Base-by-base conservation (phyloP, 1,284 basidiomycete species). In the Phaffia rhodozyma region DNA sequence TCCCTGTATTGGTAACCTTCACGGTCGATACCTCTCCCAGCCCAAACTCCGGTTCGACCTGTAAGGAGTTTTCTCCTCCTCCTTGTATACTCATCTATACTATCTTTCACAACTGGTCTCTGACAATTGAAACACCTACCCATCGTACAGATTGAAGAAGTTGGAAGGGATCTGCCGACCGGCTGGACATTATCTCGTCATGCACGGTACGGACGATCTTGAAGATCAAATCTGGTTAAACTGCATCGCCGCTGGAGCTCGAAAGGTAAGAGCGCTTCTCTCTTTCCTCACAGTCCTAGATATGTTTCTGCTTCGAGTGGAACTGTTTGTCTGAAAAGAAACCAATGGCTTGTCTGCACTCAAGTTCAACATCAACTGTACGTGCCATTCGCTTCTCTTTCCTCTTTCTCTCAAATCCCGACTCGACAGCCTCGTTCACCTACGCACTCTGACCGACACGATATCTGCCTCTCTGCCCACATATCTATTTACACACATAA, bases 181-280 rank as follows among this genome's bases (percentile, higher is more conserved):
- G 32, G 61, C 61, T 5, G 61, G 62, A 16, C 62, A 87, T 71
- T 86, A 85, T 72, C 82, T 84, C 38, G 76, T 79, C 57, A 78
- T 84, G 68, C 80, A 80, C 69, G 75, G 75, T 16, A 77, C 75
- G 20, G 75, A 77, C 65, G 75, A 76, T 65, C 66, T 77, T 48
- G 70, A 73, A 0, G 75, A 77, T 58, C 68, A 71, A 53, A 69
- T 75, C 52, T 77, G 71, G 69, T 61, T 61, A 29, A 72, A 75
- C 59, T 71, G 73, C 66, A 72, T 76, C 67, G 63, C 68, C 57
- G 69, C 69, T 55, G 75, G 75, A 64, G 74, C 74, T 5, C 71
- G 69, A 43, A 76, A 76, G 69, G 73, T 75, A 50, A 34, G 32
- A 9, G 9, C 32, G 32, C 43, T 71, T 62, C 29, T 16, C 25